Percentiles rank a stretch among this genome's conserved stretches.
Evolutionary conservation across 768 basidiomycete species (phyloP).

Genomic region (Rhodotorula taiwanensis): DNA sequence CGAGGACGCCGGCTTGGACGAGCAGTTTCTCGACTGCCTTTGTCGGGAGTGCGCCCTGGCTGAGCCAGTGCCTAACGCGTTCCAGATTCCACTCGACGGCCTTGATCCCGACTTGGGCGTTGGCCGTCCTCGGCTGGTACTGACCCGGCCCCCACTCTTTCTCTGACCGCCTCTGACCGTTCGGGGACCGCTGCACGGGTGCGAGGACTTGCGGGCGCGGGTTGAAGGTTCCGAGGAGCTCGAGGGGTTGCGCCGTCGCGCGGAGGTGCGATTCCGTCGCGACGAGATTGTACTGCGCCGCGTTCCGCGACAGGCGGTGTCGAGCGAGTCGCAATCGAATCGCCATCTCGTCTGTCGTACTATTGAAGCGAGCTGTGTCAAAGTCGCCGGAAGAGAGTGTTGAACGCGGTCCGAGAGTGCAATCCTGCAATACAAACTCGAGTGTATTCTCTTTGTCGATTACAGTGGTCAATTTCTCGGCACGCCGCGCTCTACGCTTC

Average conservation of each 20-base stretch:
- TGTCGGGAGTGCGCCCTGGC: constrained; percentile 73
- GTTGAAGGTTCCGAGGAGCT: constrained; percentile 76
- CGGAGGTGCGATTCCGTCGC: constrained; percentile 65
- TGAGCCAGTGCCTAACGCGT: constrained; percentile 83
- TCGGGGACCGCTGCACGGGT: constrained; percentile 3
- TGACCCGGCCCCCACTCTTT: constrained; percentile 38
- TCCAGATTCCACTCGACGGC: constrained; percentile 83
- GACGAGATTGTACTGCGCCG: constrained; percentile 74
- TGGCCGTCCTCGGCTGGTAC: neutral
- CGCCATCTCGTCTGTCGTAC: constrained; percentile 48
- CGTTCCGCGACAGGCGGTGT: constrained; percentile 62
- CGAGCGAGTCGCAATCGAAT: constrained; percentile 78
- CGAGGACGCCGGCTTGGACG: constrained; percentile 58
- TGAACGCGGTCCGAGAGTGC: too few species aligned
- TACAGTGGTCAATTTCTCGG: too few species aligned
- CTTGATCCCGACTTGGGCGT: constrained; percentile 49
- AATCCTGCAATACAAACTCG: too few species aligned
- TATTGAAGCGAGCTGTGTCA: too few species aligned
- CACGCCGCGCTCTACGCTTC: too few species aligned
- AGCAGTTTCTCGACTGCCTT: constrained; percentile 69
- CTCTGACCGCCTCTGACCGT: neutral
- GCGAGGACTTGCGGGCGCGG: constrained; percentile 49
- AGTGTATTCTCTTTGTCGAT: too few species aligned
- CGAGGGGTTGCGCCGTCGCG: constrained; percentile 78
- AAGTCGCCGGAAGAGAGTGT: too few species aligned